Evolutionary conservation across 2,329 filamentous ascomycete genomes (phyloP), one percentile per base, ranked within the genome.

Genomic region (Fusarium miscanthi): DNA sequence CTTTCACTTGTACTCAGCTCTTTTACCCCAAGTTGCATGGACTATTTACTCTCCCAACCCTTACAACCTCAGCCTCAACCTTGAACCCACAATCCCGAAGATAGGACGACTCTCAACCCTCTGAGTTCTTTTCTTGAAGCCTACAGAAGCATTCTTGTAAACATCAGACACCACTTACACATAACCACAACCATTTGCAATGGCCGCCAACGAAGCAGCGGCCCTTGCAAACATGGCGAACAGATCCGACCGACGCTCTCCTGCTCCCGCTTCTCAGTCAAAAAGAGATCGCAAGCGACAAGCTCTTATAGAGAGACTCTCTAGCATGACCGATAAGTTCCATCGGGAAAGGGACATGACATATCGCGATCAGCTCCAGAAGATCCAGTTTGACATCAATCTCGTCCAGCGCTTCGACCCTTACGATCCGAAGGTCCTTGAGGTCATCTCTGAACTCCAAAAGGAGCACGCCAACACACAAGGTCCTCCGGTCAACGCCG

Each of bases 251-350:
- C 80, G 80, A 61, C 81, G 80, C 38, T 83, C 83, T 61, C 82
- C 83, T 62, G 78, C 78, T 59, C 77, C 81, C 23, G 75, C 81
- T 31, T 76, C 84, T n/a, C 86, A 86, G 70, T 95, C 94, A 43
- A 98, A 98, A 85, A 90, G 94, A 81, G 95, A 98, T 84, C 96
- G 97, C 82, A 91, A 95, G 80, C 91, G 94, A 70, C 93, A 93
- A 77, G 90, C 92, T 77, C 90, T 98, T 69, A 90, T 91, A 74
- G 94, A 97, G 69, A 92, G 93, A 72, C 88, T 97, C 11, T 88
- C 90, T 43, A 89, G 91, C 62, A 90, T 98, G 82, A 91, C 92
- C 60, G 90, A 92, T 59, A 91, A 91, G 74, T 95, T 97, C 82
- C 89, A 90, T 72, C 89, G 92, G 71, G 94, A 97, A 78, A 89